Conservation (phyloP, 2,329 filamentous ascomycete species). For the Monosporascus sp. region DNA sequence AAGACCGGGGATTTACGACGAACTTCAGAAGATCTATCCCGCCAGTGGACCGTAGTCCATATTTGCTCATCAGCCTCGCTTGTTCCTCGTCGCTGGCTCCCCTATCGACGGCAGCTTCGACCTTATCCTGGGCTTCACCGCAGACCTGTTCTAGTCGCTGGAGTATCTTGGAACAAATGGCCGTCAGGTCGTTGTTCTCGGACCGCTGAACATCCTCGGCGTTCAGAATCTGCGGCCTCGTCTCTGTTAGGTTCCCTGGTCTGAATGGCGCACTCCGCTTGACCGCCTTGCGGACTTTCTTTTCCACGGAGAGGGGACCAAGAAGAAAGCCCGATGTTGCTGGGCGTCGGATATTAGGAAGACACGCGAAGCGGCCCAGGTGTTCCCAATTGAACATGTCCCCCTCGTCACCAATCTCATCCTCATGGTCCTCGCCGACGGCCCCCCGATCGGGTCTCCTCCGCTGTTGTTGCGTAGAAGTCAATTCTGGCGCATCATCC, state of each 20-base stretch:
- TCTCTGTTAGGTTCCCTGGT: constrained; percentile 62
- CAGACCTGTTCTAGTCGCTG: constrained; percentile 51
- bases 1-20: constrained; percentile 82
- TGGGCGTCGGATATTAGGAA: constrained; percentile 68
- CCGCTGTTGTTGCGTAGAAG: constrained; percentile 43
- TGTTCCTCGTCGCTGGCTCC: constrained; percentile 42
- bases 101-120: constrained; percentile 38
- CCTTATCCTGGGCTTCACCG: constrained; percentile 39
- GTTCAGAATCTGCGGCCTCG: constrained; percentile 71
- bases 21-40: constrained; percentile 81
- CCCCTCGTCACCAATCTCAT: constrained; percentile 63
- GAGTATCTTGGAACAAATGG: constrained; percentile 71
- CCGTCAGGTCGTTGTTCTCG: constrained; percentile 76
- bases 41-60: constrained; percentile 61
- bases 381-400: constrained; percentile 83
- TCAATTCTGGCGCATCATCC: constrained; percentile 45
- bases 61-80: constrained; percentile 53
- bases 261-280: constrained; percentile 68
- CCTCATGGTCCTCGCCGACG: constrained; percentile 51
- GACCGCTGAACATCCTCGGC: constrained; percentile 67
- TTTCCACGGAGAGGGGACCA: constrained; percentile 84
- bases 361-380: constrained; percentile 71
- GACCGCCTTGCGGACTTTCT: constrained; percentile 65
- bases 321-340: constrained; percentile 78
- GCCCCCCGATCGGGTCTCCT: constrained; percentile 27